Percentiles rank a stretch among this genome's conserved stretches.
Conservation (phyloP, 176 grass and related monocot genomes). For the Hordeum marinum region DNA sequence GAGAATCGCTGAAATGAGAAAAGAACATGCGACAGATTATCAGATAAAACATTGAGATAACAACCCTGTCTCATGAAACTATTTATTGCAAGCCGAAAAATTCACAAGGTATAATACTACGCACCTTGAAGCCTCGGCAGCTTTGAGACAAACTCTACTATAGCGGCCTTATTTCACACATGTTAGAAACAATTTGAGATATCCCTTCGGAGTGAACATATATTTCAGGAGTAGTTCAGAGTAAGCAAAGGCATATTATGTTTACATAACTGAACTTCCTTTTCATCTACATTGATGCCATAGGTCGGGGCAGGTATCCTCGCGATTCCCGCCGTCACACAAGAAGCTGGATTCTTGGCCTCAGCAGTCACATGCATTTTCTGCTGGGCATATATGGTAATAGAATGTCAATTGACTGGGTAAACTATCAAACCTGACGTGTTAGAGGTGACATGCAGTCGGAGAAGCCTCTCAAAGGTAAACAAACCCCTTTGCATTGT, state of each 20-base stretch:
- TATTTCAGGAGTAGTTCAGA: background rate
- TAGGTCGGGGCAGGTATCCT: slow-evolving; percentile 95
- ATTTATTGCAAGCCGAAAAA: background rate
- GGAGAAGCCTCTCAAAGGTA: slow-evolving; percentile 39
- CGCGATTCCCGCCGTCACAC: slow-evolving; percentile 90
- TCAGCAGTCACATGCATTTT: slow-evolving; percentile 32
- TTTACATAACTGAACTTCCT: background rate
- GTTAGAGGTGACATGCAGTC: slow-evolving; percentile 43
- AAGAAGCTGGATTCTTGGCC: slow-evolving; percentile 83
- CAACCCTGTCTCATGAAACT: background rate
- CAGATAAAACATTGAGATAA: background rate
- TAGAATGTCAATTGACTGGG: slow-evolving; percentile 46
- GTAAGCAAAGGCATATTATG: background rate
- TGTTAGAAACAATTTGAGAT: background rate
- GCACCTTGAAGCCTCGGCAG: slow-evolving; percentile 31
- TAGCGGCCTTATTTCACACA: background rate
- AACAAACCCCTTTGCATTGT: slow-evolving; percentile 16
- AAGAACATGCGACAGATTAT: background rate
- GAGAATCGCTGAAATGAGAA: background rate
- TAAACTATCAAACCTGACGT: slow-evolving; percentile 53
- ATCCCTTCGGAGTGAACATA: background rate
- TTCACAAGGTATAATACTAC: no score
- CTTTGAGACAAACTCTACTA: background rate
- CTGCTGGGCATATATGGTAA: slow-evolving; percentile 99
- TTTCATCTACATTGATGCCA: background rate